Base-by-base conservation (phyloP, 2,329 filamentous ascomycete species). In the Helicocarpus griseus region DNA sequence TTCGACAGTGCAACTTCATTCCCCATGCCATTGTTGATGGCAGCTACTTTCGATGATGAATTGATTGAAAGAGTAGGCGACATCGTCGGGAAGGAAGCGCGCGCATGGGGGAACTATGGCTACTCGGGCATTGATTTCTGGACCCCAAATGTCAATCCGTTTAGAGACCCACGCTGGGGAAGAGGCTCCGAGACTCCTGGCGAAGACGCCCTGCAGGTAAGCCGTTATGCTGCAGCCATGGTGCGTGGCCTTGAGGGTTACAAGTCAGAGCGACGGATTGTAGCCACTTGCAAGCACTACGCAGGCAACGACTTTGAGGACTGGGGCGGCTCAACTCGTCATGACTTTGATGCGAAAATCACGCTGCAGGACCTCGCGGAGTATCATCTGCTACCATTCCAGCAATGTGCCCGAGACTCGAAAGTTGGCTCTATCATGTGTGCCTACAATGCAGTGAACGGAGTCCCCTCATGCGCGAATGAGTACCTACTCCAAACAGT, bases 111-210 rank as follows among this genome's bases (percentile, higher is more conserved):
- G 58, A 84, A 84, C 59, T 73, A 63, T 9, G 75, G 74, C 7
- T 65, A 71, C 11, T 72, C 74, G 2, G 77, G 44, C 17, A 3
- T 59, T 13, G 55, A 56, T 45, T 56, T 53, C 60, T 85, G 80
- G 77, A 83, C 81, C 0, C 82, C 82, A 0, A 83, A 84, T 58
- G 79, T 84, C 61, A 84, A 83, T 60, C 75, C 77, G 0, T 83
- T 77, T 67, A 74, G 73, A 49, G 80, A 83, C 59, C 79, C 80
- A 2, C 67, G 80, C 28, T 81, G 79, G 79, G 79, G 79, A 1
- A 66, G 79, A 6, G 79, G 79, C 0, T 69, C 73, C 51, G 77
- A 82, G 59, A 80, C 78, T 0, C 78, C 78, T 0, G 77, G 77
- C n/a, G 77, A 80, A 61, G 78, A 80, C 53, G 63, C 74, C 0